These are phyloP conservation scores for Macrophomina pseudophaseolina DNA, from an alignment of 2,329 filamentous ascomycete genomes.

Conservation along the genomic window DNA sequence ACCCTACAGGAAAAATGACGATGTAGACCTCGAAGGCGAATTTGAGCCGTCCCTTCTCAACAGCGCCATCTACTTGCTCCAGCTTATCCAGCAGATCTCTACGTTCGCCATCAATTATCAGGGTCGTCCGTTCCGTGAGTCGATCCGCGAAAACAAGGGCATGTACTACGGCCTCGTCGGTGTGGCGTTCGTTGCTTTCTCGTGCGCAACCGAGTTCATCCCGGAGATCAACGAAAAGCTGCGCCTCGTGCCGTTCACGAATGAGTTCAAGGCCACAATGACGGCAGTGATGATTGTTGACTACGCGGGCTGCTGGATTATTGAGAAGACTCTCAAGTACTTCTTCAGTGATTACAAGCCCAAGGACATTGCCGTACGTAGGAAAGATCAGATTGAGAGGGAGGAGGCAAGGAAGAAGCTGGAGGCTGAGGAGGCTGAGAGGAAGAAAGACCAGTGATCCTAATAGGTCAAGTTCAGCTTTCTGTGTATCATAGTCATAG, in stretches of 20 bases:
- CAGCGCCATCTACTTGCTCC: conserved; percentile 93
- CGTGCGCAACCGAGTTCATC: conserved; percentile 91
- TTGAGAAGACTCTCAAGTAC: conserved; percentile 84
- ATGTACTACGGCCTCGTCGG: conserved; percentile 98
- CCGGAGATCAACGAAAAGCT: conserved; percentile 95
- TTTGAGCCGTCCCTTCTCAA: conserved; percentile 94
- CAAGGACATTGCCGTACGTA: conserved; percentile 87
- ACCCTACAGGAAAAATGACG: conserved; percentile 54
- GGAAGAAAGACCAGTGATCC: conserved; percentile 36
- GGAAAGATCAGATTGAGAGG: conserved; percentile 82
- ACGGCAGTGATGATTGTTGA: conserved; percentile 85
- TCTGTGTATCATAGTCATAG: conserved; percentile 18
- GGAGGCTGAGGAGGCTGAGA: conserved; percentile 52
- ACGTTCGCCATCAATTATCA: conserved; percentile 99
- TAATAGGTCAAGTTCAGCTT: not conserved
- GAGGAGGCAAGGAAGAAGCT: conserved; percentile 72
- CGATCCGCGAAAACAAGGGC: conserved; percentile 90
- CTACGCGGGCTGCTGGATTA: conserved; percentile 82
- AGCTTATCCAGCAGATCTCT: conserved; percentile 98
- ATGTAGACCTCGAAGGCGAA: conserved; percentile 91
- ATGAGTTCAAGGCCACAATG: conserved; percentile 87
- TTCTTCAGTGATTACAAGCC: conserved; percentile 90
- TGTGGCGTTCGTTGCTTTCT: conserved; percentile 88
- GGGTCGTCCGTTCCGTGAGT: conserved; percentile 95
- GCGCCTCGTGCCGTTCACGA: conserved; percentile 86